A percentile compares a stretch with the other conserved stretches of the same genome.
phyloP scores from a whole-genome alignment of 1,284 basidiomycete genomes.

The Irpex sp. region DNA sequence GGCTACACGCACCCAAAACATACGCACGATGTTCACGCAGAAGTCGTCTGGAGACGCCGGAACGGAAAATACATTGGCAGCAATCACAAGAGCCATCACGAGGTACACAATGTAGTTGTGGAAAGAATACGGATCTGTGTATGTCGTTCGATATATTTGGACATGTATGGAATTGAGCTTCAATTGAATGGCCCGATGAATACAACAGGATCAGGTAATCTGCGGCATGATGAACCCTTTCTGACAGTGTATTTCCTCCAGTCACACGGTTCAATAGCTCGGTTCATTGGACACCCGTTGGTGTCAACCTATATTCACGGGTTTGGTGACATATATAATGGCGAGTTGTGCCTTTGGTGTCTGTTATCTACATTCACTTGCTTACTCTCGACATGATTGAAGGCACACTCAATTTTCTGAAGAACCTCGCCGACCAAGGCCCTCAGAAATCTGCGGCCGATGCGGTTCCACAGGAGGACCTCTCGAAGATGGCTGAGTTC shows the following conservation, averaged over 20 bases:
- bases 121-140: too few species aligned
- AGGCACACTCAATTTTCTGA: not conserved
- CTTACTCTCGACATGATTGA: not conserved
- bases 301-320: too few species aligned
- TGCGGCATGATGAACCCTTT: too few species aligned
- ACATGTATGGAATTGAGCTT: too few species aligned
- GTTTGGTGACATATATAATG: not conserved
- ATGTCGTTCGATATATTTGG: too few species aligned
- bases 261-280: too few species aligned
- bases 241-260: too few species aligned
- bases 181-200: too few species aligned
- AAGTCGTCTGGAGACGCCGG: not conserved
- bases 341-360: not conserved
- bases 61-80: not conserved
- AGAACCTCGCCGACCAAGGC: not conserved
- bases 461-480: not conserved
- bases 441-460: not conserved
- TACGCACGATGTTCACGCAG: not conserved
- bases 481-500: conserved; percentile 20
- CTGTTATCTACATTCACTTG: not conserved
- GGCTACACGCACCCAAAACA: not conserved
- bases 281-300: too few species aligned
- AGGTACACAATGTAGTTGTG: not conserved
- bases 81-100: not conserved
- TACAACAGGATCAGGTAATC: too few species aligned